Conservation (phyloP, 106 monocot genomes). For the Dioscorea alata region DNA sequence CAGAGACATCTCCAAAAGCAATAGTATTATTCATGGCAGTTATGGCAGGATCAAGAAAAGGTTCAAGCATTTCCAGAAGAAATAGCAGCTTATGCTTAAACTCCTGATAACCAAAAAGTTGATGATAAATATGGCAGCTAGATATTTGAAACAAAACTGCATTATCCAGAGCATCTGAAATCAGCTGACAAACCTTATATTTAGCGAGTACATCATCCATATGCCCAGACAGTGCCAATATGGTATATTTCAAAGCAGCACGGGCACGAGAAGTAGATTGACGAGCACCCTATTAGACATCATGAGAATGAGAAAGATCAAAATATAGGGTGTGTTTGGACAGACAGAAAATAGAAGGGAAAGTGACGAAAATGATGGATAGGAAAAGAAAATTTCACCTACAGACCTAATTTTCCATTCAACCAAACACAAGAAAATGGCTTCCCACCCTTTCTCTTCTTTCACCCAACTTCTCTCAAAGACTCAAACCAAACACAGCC, state of each 20-base stretch:
- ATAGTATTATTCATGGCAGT: conserved; percentile 35
- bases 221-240: conserved; percentile 88
- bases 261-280: conserved; percentile 44
- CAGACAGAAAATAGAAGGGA: too few species aligned
- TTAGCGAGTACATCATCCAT: conserved; percentile 82
- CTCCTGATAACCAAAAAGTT: conserved; percentile 43
- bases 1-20: conserved; percentile 62
- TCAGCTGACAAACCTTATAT: conserved; percentile 61
- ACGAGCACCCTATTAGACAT: conserved; percentile 37
- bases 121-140: too few species aligned
- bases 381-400: too few species aligned
- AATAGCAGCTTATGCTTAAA: conserved; percentile 81
- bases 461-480: too few species aligned
- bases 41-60: conserved; percentile 76
- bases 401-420: too few species aligned
- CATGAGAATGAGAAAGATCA: neutral
- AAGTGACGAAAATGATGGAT: too few species aligned
- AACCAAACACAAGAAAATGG: neutral
- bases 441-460: too few species aligned
- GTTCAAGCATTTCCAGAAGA: conserved; percentile 96
- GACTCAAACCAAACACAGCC: too few species aligned
- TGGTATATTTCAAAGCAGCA: conserved; percentile 77
- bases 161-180: neutral
- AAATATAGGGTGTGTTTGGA: too few species aligned
- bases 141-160: too few species aligned